Evolutionary conservation across 163 green algal species (phyloP), one percentile per base, ranked within the genome.

Genomic region (Scenedesmus sp.): DNA sequence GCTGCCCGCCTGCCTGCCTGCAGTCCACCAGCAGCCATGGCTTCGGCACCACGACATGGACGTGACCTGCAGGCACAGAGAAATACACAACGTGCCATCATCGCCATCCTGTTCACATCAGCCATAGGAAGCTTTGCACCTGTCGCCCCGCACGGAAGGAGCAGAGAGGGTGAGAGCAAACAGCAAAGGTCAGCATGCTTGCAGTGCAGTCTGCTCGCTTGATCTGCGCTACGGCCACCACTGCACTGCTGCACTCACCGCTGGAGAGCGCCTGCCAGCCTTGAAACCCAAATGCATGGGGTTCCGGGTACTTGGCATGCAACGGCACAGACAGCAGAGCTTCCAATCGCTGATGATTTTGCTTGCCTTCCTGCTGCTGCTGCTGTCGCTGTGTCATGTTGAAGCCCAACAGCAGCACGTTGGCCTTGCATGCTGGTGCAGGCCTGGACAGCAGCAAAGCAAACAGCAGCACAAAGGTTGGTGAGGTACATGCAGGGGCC

Each of bases 281-380:
- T 56, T 74, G 34, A 66, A 86, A 87, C 18, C 76, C 76, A 55
- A 87, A 87, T 4, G 57, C 60, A 13, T 26, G 26, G 15, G 87
- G 87, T n/a, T 91, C 76, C 18, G 87, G 87, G 76, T 91, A 91
- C 74, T 91, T 91, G 26, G 87, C 87, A 82, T 91, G 87, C 60
- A 91, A 26, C 7, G 87, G 87, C 46, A 91, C 76, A n/a, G 76
- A 64, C 76, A 91, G 76, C 57, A 62, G 10, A 52, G 46, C 70
- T 18, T 52, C 20, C 20, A 52, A 23, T 23, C 5, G 66, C 66
- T 76, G 73, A 10, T 60, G 20, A 10, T 18, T 55, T 10, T 18
- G 62, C 4, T 67, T 67, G 2, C 34, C 9, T 76, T 59, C 57
- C 60, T 54, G 26, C 23, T 60, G 77, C 77, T 86, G 79, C 79